A percentile compares a stretch with the other conserved stretches of the same genome.
phyloP scores from a whole-genome alignment of 805 yeast genomes.

The Candida hungchunana region DNA sequence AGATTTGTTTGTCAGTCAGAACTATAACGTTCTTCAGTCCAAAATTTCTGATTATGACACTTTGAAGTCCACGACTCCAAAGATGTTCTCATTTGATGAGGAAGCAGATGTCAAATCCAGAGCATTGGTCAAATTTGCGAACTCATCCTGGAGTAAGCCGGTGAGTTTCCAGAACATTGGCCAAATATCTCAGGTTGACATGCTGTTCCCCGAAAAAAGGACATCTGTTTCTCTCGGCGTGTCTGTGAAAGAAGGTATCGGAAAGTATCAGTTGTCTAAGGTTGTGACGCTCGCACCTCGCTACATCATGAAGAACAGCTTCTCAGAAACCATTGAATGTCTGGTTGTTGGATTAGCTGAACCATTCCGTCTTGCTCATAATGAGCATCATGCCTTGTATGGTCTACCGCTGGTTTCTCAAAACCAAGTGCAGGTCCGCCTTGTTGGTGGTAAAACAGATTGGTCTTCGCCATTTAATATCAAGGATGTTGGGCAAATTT shows the following conservation, averaged over 20 bases:
- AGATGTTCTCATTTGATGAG: conserved; percentile 79
- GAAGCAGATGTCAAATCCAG: conserved; percentile 57
- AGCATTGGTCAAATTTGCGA: conserved; percentile 60
- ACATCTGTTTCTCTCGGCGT: conserved; percentile 74
- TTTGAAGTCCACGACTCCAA: conserved; percentile 45
- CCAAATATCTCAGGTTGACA: conserved; percentile 55
- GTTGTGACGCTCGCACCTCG: conserved; percentile 81
- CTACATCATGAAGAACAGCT: conserved; percentile 63
- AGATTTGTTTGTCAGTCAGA: conserved; percentile 52
- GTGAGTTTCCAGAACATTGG: conserved; percentile 90
- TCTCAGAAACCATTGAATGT: conserved; percentile 52
- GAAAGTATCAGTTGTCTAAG: conserved; percentile 72
- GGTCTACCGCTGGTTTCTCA: conserved; percentile 51
- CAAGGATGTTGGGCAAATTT: conserved; percentile 79
- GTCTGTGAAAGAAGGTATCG: conserved; percentile 75
- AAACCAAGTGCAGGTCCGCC: conserved; percentile 60
- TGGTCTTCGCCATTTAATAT: conserved; percentile 91
- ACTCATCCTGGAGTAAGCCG: conserved; percentile 68
- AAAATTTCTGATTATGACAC: conserved; percentile 30
- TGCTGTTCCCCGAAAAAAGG: conserved; percentile 46
- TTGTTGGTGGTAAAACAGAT: conserved; percentile 48
- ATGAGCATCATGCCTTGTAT: conserved; percentile 54
- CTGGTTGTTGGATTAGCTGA: conserved; percentile 66
- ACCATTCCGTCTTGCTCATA: conserved; percentile 41
- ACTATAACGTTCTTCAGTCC: conserved; percentile 48